Conservation (phyloP, 257 asterid genomes). For the Fraxinus cuspidata region DNA sequence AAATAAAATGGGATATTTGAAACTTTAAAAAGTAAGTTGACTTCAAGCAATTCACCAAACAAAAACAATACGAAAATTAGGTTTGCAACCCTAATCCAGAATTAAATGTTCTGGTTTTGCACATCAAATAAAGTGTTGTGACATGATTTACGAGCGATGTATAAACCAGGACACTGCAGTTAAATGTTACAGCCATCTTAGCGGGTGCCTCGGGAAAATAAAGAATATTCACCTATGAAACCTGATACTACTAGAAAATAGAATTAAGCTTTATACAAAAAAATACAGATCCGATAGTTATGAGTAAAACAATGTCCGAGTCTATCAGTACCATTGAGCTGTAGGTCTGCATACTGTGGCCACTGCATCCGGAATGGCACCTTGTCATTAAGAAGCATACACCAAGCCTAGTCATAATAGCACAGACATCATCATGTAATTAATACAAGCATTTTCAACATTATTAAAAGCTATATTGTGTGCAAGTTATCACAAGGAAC, state of each 20-base stretch:
- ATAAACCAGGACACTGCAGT: conserved; percentile 6
- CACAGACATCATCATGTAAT: conserved; percentile 14
- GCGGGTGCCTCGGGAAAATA: conserved; percentile 22
- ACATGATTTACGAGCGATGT: not conserved
- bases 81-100: conserved; percentile 1
- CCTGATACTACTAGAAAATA: conserved; percentile 3
- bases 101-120: conserved; percentile 3
- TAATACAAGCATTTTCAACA: conserved; percentile 18
- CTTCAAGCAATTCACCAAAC: conserved; percentile 17
- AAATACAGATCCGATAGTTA: not conserved
- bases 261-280: not conserved
- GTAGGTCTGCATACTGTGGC: conserved; percentile 92
- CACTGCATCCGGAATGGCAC: conserved; percentile 93
- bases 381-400: conserved; percentile 95
- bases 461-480: conserved; percentile 9
- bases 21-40: conserved; percentile 1
- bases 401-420: conserved; percentile 70
- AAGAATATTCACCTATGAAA: conserved; percentile 6
- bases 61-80: not conserved
- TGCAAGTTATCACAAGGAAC: conserved; percentile 12
- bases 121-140: conserved; percentile 11
- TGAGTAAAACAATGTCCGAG: conserved; percentile 13
- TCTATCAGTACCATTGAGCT: conserved; percentile 75
- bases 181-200: not conserved
- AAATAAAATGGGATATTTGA: conserved; percentile 5